Conservation (phyloP, 208 protist genomes). For the Trichomonas vaginalis region DNA sequence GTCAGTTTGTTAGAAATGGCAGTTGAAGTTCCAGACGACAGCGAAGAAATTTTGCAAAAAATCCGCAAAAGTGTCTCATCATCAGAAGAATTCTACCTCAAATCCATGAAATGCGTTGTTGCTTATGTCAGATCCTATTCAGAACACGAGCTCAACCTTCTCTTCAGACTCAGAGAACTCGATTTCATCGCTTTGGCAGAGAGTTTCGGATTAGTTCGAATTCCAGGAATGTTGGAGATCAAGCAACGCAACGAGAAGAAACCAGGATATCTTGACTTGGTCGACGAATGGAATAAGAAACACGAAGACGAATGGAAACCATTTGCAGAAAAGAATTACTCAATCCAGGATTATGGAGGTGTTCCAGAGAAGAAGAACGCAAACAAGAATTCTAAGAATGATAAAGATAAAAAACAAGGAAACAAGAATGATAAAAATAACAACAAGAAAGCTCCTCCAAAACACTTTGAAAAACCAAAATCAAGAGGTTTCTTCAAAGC, state of each 20-base stretch:
- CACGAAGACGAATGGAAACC: too few species aligned
- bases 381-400: too few species aligned
- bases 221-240: neutral
- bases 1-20: neutral
- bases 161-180: neutral
- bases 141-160: neutral
- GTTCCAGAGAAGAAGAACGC: too few species aligned
- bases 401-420: too few species aligned
- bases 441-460: too few species aligned
- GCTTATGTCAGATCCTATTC: neutral
- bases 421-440: too few species aligned
- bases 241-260: neutral
- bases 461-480: too few species aligned
- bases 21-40: neutral
- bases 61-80: neutral
- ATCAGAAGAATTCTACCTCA: neutral
- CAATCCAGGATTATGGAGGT: too few species aligned
- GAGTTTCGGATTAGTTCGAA: neutral
- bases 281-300: neutral
- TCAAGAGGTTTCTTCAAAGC: too few species aligned
- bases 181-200: neutral
- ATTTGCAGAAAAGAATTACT: too few species aligned
- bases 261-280: neutral
- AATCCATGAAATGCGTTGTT: neutral
- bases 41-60: neutral